Evolutionary conservation across 352 stramenopile genomes (phyloP), one percentile per base, ranked within the genome.

Genomic region (Thalassiosira mediterranea): DNA sequence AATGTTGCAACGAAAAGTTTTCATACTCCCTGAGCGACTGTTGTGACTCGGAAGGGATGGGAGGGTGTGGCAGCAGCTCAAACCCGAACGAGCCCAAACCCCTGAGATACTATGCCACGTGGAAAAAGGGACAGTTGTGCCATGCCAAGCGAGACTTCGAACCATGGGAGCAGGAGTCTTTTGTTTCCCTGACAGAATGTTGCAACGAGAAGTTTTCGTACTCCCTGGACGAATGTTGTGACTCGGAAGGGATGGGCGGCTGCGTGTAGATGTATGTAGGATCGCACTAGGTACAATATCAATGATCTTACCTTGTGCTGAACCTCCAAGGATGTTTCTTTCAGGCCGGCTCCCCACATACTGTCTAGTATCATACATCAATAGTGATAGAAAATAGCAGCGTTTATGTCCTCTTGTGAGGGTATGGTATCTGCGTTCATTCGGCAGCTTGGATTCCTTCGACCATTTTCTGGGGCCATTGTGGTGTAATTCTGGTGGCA

Each of bases 61-160:
- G 47, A 31, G 47, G 47, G 11, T 56, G 47, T n/a, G 47, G 47
- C 10, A n/a, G n/a, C n/a, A n/a, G n/a, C n/a, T n/a, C n/a, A n/a
- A n/a, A n/a, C n/a, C n/a, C n/a, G n/a, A n/a, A n/a, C n/a, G 47
- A 56, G 11, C 47, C 47, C 34, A 11, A 23, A 34, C 19, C 47
- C 7, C 23, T n/a, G 5, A 56, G 13, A 28, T 56, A 56, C 34
- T 56, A 56, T 56, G 23, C 47, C 17, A 56, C 47, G 1, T 56
- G 47, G 47, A 11, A 56, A 23, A 15, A 56, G 8, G 47, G 47
- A 21, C 29, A 56, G 13, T 13, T 56, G 19, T 56, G 47, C 7
- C 47, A 56, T 37, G 34, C 23, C 7, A 56, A 56, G 23, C 29
- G 23, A 21, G 19, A 13, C 19, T 56, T 56, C n/a, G 47, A 32